These are phyloP conservation scores for Diutina neorugosa DNA, from an alignment of 1,139 yeast species.

Conservation along the genomic window DNA sequence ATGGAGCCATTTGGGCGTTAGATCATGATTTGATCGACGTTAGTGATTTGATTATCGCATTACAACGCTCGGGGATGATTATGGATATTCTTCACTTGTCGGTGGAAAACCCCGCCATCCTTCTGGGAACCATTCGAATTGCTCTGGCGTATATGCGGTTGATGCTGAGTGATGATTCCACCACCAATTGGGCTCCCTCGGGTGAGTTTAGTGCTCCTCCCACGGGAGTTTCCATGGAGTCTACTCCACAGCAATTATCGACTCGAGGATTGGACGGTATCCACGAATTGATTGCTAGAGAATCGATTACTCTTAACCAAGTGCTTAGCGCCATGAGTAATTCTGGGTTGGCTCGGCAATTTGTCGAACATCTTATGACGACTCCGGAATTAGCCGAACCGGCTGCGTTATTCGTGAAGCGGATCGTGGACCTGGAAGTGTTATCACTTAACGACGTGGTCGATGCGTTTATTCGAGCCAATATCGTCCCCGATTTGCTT, in stretches of 20 bases:
- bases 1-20: slow-evolving; percentile 1
- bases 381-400: not conserved
- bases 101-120: not conserved
- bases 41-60: not conserved
- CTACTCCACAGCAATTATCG: not conserved
- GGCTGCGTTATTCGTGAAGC: not conserved
- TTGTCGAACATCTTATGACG: not conserved
- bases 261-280: not conserved
- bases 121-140: not conserved
- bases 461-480: not conserved
- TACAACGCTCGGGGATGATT: not conserved
- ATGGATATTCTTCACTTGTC: not conserved
- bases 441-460: not conserved
- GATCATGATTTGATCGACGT: not conserved
- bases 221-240: not conserved
- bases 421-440: not conserved
- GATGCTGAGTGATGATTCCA: not conserved
- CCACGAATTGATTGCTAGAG: not conserved
- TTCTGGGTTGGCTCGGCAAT: slow-evolving; percentile 1
- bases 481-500: not conserved
- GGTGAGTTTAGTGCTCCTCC: not conserved
- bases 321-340: not conserved
- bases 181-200: not conserved
- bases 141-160: not conserved
- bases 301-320: not conserved